Evolutionary conservation across 164 flowering plant genomes (phyloP).

Genomic region (Macadamia integrifolia): DNA sequence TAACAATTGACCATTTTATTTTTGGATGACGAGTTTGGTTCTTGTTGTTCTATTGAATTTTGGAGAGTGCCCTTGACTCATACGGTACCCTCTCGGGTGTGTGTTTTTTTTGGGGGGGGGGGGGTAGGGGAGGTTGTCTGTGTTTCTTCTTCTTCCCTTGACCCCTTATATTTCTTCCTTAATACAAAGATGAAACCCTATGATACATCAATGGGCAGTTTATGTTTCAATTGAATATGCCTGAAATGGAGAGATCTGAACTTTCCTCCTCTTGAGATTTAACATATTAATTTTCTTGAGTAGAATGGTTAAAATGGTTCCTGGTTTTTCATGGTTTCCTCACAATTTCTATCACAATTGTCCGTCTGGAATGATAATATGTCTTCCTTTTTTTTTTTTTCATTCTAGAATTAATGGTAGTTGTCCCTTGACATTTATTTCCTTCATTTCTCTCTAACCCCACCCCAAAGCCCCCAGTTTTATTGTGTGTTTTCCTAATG

Average conservation of each 20-base stretch:
- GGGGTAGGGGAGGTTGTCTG: too few relatives aligned
- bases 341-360: background rate
- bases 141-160: too few relatives aligned
- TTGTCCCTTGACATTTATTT: background rate
- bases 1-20: background rate
- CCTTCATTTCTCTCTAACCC: background rate
- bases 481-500: background rate
- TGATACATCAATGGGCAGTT: too few relatives aligned
- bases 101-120: too few relatives aligned
- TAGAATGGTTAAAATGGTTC: background rate
- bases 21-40: too few relatives aligned
- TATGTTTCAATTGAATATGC: too few relatives aligned
- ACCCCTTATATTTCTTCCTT: too few relatives aligned
- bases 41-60: too few relatives aligned
- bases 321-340: background rate
- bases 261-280: background rate
- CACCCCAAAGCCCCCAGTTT: background rate
- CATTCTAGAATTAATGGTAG: background rate
- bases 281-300: background rate
- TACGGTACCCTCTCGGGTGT: too few relatives aligned
- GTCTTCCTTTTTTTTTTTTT: background rate
- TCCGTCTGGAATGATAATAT: background rate
- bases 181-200: too few relatives aligned
- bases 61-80: too few relatives aligned
- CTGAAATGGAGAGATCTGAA: background rate